phyloP scores from a whole-genome alignment of 306 rosid species.

The Acmispon strigosus region DNA sequence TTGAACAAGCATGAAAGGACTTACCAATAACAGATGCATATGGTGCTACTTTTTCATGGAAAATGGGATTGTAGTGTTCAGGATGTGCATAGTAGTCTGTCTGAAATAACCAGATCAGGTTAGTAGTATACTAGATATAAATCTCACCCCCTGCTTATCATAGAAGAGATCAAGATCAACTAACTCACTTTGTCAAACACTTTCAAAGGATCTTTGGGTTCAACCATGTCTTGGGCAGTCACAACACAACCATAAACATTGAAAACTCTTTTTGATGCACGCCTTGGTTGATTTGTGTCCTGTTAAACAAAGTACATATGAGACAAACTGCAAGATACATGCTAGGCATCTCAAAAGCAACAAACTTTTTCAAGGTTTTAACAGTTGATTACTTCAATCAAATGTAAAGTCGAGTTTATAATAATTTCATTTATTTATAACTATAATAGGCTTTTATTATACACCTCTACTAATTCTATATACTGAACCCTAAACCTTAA shows the following conservation, averaged over 20 bases:
- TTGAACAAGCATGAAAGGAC: slow-evolving; percentile 17
- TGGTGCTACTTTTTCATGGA: slow-evolving; percentile 77
- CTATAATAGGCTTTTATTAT: not conserved
- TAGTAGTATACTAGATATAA: slow-evolving; percentile 10
- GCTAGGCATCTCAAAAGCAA: slow-evolving; percentile 13
- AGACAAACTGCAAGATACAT: not conserved
- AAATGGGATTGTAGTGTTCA: slow-evolving; percentile 77
- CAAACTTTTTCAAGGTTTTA: not conserved
- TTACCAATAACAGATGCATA: slow-evolving; percentile 82
- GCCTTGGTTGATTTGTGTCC: slow-evolving; percentile 45
- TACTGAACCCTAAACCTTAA: too few relatives aligned
- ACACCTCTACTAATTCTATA: not conserved
- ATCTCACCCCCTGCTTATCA: not conserved
- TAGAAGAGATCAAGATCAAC: not conserved
- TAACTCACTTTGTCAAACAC: slow-evolving; percentile 67
- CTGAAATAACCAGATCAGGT: slow-evolving; percentile 41
- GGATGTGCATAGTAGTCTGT: slow-evolving; percentile 91
- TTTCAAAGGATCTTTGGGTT: slow-evolving; percentile 48
- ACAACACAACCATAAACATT: slow-evolving; percentile 88
- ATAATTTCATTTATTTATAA: not conserved
- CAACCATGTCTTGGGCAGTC: slow-evolving; percentile 72
- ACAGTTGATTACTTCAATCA: not conserved
- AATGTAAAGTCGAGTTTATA: not conserved
- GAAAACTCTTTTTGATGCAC: slow-evolving; percentile 64
- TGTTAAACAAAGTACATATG: slow-evolving; percentile 23